A percentile compares a stretch with the other conserved stretches of the same genome.
Conservation (phyloP, 2,329 filamentous ascomycete species). For the Pseudocercospora fuligena region DNA sequence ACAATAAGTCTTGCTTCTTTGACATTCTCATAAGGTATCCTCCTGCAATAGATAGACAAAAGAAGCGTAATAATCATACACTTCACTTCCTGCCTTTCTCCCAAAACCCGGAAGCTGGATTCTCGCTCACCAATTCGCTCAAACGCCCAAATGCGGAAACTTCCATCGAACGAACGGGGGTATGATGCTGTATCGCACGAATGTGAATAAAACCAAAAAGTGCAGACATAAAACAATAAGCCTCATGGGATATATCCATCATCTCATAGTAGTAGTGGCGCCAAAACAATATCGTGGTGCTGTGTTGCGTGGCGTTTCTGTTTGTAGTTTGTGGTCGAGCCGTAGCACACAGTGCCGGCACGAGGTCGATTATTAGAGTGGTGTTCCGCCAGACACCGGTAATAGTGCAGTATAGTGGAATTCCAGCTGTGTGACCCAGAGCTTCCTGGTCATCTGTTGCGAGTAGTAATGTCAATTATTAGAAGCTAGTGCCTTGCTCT, state of each 20-base stretch:
- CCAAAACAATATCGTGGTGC: background rate
- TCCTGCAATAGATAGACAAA: background rate
- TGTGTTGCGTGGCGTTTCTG: background rate
- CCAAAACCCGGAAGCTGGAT: background rate
- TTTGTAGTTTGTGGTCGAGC: background rate
- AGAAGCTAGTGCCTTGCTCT: slow-evolving; percentile 38
- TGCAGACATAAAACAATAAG: slow-evolving; percentile 12
- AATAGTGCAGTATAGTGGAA: background rate
- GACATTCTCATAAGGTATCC: background rate
- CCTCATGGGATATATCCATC: slow-evolving; percentile 7
- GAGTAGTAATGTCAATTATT: slow-evolving; percentile 19
- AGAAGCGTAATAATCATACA: slow-evolving; percentile 6
- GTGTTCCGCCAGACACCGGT: background rate
- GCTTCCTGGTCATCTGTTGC: slow-evolving; percentile 24
- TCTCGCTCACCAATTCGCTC: slow-evolving; percentile 11
- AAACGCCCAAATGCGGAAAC: slow-evolving; percentile 1
- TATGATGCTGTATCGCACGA: slow-evolving; percentile 29
- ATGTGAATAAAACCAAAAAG: slow-evolving; percentile 11
- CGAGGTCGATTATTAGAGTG: background rate
- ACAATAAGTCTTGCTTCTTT: background rate
- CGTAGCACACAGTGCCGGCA: slow-evolving; percentile 1
- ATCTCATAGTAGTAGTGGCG: background rate
- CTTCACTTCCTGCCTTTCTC: background rate
- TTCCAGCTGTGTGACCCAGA: slow-evolving; percentile 9
- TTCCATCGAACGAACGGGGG: slow-evolving; percentile 23